A percentile compares a stretch with the other conserved stretches of the same genome.
Conservation (phyloP, 371 early-diverging fungal genomes). For the Chytridium lagenaria region DNA sequence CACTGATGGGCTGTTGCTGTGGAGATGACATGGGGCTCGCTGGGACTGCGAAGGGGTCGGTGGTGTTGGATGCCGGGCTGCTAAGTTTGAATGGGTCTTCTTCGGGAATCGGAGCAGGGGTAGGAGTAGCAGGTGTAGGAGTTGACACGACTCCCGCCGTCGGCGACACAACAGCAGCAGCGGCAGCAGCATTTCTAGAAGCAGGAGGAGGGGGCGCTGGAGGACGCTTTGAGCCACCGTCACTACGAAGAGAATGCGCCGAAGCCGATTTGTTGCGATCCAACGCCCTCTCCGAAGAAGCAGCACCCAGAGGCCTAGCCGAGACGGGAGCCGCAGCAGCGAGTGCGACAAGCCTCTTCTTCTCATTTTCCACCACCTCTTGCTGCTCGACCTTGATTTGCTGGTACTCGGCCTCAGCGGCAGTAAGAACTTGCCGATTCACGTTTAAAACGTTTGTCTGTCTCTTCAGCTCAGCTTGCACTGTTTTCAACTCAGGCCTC, state of each 20-base stretch:
- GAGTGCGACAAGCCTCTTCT: no score
- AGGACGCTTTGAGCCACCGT: constrained; percentile 23
- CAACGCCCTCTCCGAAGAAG: no score
- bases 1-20: neutral
- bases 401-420: constrained; percentile 44
- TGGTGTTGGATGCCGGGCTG: neutral
- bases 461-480: constrained; percentile 40
- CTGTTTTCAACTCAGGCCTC: constrained; percentile 30
- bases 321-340: no score
- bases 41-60: neutral
- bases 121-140: neutral
- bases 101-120: neutral
- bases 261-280: neutral
- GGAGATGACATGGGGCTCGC: neutral
- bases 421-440: constrained; percentile 39
- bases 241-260: constrained; percentile 1
- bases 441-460: constrained; percentile 42
- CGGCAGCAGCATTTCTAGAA: constrained; percentile 9
- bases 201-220: constrained; percentile 47
- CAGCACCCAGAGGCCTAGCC: no score
- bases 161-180: neutral
- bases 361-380: constrained; percentile 32
- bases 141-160: neutral
- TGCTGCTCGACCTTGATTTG: constrained; percentile 43
- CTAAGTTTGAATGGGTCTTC: constrained; percentile 16